Conservation (phyloP, 2,329 filamentous ascomycete genomes). For the Penicillium sp. region DNA sequence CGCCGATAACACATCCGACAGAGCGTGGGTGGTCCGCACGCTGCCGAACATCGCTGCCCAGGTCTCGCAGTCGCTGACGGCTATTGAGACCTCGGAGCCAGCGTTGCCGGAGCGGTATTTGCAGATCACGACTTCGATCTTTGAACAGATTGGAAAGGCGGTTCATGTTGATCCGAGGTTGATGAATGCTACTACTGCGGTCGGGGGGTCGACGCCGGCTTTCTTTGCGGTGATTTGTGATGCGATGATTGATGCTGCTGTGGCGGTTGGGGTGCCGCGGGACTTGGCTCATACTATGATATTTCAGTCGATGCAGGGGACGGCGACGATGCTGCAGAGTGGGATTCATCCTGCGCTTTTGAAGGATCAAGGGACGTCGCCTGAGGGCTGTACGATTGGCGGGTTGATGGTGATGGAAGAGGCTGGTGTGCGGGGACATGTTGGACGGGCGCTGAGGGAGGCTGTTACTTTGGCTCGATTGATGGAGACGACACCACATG, state of each 20-base stretch:
- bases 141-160: slow-evolving; percentile 51
- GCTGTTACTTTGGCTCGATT: slow-evolving; percentile 59
- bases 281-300: slow-evolving; percentile 62
- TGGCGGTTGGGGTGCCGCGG: slow-evolving; percentile 61
- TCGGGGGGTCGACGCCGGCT: slow-evolving; percentile 62
- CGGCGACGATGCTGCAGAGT: slow-evolving; percentile 56
- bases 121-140: slow-evolving; percentile 45
- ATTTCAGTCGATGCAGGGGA: slow-evolving; percentile 61
- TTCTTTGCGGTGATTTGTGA: slow-evolving; percentile 62
- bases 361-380: slow-evolving; percentile 60
- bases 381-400: slow-evolving; percentile 63
- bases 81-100: slow-evolving; percentile 51
- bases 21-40: slow-evolving; percentile 40
- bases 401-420: slow-evolving; percentile 62
- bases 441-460: slow-evolving; percentile 58
- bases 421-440: slow-evolving; percentile 53
- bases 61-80: slow-evolving; percentile 47
- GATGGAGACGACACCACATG: slow-evolving; percentile 41
- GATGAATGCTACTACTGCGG: slow-evolving; percentile 59
- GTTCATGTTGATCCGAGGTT: slow-evolving; percentile 52
- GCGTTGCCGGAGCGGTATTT: slow-evolving; percentile 44
- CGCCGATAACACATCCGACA: slow-evolving; percentile 5
- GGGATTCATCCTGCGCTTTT: slow-evolving; percentile 61
- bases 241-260: slow-evolving; percentile 60
- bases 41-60: slow-evolving; percentile 49